Evolutionary conservation across 2,329 filamentous ascomycete genomes (phyloP).

Genomic region (Waltergamsia citrina): DNA sequence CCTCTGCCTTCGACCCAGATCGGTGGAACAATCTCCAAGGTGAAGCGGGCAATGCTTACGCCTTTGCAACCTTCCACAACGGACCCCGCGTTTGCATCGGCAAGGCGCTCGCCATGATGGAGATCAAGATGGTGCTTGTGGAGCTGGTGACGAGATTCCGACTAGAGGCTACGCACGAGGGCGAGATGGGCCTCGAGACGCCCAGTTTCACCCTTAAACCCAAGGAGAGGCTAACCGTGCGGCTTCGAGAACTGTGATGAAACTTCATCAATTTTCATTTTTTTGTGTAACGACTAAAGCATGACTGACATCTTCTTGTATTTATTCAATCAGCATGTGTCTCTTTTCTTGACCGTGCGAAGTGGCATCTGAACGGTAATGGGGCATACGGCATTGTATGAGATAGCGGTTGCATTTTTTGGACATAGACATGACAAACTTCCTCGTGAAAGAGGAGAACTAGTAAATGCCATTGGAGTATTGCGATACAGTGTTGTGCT

Average conservation of each 20-base stretch:
- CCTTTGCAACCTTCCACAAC: slow-evolving; percentile 24
- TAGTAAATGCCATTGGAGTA: too few species aligned
- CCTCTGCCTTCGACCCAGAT: slow-evolving; percentile 22
- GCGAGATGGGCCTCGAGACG: slow-evolving; percentile 5
- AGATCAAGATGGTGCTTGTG: slow-evolving; percentile 25
- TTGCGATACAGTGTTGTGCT: too few species aligned
- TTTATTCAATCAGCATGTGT: too few species aligned
- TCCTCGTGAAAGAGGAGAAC: too few species aligned
- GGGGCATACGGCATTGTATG: too few species aligned
- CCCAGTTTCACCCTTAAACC: slow-evolving; percentile 10
- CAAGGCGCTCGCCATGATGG: slow-evolving; percentile 21
- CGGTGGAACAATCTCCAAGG: slow-evolving; percentile 22
- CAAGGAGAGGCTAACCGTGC: slow-evolving; percentile 6
- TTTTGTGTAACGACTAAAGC: too few species aligned
- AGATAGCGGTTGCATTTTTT: too few species aligned
- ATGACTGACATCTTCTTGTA: too few species aligned
- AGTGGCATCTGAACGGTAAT: too few species aligned
- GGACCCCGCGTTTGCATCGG: slow-evolving; percentile 28
- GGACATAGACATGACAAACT: too few species aligned
- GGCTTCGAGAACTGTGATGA: slow-evolving; percentile 8
- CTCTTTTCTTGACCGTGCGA: too few species aligned
- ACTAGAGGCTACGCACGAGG: slow-evolving; percentile 11
- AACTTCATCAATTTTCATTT: too few species aligned
- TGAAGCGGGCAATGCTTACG: slow-evolving; percentile 14
- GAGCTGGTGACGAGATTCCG: slow-evolving; percentile 20